Base-by-base conservation (phyloP, 176 grass and related monocot genomes). In the Chrysopogon serrulatus region DNA sequence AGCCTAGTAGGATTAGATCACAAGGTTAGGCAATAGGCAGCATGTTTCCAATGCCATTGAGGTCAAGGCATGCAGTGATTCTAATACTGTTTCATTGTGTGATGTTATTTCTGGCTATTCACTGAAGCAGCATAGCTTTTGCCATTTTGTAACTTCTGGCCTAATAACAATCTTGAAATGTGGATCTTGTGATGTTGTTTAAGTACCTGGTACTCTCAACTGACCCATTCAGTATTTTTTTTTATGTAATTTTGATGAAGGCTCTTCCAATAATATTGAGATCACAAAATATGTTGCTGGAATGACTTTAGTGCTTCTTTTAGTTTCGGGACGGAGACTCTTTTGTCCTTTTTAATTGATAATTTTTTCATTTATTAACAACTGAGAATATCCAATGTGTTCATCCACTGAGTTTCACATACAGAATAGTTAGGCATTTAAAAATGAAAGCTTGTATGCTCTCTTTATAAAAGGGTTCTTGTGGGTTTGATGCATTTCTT, bases 41-140 rank as follows among this genome's bases (percentile, higher is more conserved):
- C 74, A 37, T 49, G 72, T 63, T 71, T 82, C 15, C 30, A 70
- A 41, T 9, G 36, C 10, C 27, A 67, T 19, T 74, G 70, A 81
- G 49, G 76, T 82, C 69, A 67, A 66, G 4, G 31, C 61, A 76
- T 82, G 65, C 28, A 60, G 39, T 77, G n/a, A 26, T 77, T 77
- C 47, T 74, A 81, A 49, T 60, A 4, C 6, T 86, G 56, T 63
- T 73, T 48, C 17, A 47, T 62, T 27, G 32, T 17, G 35, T 36
- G 21, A 10, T 30, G 2, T 67, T 81, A 23, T 18, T 62, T 37
- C 30, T 75, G 10, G 21, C 15, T 26, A 10, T 59, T 49, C 42
- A 75, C 36, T 43, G 27, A 68, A 45, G 34, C 35, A 34, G n/a
- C 59, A 53, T 87, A 78, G 49, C 37, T 2, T 2, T 65, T 81